These are phyloP conservation scores for Neurospora sp. DNA, from an alignment of 495 filamentous ascomycete genomes.

Conservation along the genomic window DNA sequence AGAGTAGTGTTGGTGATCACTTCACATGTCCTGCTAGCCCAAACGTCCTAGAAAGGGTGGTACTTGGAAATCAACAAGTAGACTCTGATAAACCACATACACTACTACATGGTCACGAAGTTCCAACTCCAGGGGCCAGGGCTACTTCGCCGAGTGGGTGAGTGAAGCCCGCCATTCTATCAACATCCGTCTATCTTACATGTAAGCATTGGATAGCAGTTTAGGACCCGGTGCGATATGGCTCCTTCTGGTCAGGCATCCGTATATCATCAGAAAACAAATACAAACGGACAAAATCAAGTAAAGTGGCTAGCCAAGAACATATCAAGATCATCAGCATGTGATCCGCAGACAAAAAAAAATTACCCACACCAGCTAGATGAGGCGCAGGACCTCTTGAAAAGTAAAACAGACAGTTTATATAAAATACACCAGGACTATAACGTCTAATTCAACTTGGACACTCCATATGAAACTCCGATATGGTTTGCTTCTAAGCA, in stretches of 20 bases:
- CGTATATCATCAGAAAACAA: neutral
- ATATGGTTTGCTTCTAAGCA: neutral
- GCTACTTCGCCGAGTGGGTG: neutral
- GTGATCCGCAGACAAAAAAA: neutral
- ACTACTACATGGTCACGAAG: neutral
- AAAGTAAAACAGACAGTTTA: neutral
- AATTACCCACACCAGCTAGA: neutral
- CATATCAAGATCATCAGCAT: neutral
- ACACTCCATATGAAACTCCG: neutral
- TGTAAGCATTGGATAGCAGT: neutral
- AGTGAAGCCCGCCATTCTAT: neutral
- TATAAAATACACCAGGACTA: neutral
- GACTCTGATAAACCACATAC: neutral
- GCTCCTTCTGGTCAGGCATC: neutral
- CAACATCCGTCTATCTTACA: neutral
- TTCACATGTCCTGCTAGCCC: neutral
- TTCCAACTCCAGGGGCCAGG: neutral
- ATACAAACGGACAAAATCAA: neutral
- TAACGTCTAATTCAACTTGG: neutral
- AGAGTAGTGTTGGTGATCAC: neutral
- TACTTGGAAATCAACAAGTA: neutral
- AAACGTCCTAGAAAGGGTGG: neutral
- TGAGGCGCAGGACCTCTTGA: neutral
- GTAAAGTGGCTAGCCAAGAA: neutral
- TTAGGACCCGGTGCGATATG: neutral